These are phyloP conservation scores for Monilinia polystroma DNA, from an alignment of 2,329 filamentous ascomycete species.

Conservation along the genomic window DNA sequence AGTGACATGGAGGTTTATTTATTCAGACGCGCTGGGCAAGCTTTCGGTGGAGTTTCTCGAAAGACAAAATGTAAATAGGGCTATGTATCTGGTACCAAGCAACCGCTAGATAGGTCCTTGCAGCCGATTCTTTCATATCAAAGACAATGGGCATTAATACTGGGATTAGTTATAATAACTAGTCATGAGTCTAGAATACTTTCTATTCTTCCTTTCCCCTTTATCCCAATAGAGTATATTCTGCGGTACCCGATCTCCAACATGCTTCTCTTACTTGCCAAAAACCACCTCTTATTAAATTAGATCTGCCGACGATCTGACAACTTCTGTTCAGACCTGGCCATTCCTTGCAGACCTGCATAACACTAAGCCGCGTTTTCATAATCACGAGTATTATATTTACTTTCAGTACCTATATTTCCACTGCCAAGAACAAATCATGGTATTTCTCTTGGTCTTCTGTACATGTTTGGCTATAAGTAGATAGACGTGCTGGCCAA, in stretches of 20 bases:
- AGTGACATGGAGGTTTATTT: background rate
- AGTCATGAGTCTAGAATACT: background rate
- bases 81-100: constrained; percentile 11
- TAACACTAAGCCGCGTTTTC: background rate
- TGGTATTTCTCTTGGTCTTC: background rate
- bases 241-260: background rate
- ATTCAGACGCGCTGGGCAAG: background rate
- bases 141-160: background rate
- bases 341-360: background rate
- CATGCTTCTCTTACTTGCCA: background rate
- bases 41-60: background rate
- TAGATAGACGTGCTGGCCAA: background rate
- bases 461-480: background rate
- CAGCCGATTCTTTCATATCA: background rate
- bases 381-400: too few species aligned
- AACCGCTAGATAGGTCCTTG: background rate
- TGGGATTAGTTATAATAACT: background rate
- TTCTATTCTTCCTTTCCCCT: background rate
- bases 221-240: background rate
- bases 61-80: constrained; percentile 1
- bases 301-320: constrained; percentile 9
- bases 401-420: background rate
- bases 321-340: background rate
- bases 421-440: constrained; percentile 5
- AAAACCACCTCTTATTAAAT: background rate